A percentile compares a stretch with the other conserved stretches of the same genome.
phyloP scores from a whole-genome alignment of 177 flowering plant genomes.

The Telopea speciosissima region DNA sequence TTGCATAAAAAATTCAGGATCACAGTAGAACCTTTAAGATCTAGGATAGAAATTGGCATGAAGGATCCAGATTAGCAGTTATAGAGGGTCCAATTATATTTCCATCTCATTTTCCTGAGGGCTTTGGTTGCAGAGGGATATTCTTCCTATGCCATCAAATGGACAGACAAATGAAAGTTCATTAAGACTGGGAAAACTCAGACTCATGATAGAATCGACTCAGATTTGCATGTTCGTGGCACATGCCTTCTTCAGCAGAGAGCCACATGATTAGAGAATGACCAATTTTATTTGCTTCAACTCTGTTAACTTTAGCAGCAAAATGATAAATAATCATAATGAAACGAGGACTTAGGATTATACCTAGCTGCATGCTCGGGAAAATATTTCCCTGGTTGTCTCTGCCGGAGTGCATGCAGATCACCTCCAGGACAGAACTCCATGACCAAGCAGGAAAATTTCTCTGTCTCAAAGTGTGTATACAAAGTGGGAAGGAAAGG shows the following conservation, averaged over 20 bases:
- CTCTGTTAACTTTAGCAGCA: background rate
- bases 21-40: background rate
- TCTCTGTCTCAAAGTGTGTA: conserved; percentile 74
- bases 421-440: conserved; percentile 90
- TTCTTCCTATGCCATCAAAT: background rate
- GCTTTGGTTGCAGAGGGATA: background rate
- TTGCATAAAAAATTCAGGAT: background rate
- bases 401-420: conserved; percentile 69
- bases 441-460: conserved; percentile 71
- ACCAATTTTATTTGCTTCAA: no score
- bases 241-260: background rate
- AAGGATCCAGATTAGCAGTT: conserved; percentile 1
- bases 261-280: background rate
- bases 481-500: conserved; percentile 79
- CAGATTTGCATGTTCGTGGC: background rate
- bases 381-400: conserved; percentile 70
- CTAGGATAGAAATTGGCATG: background rate
- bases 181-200: background rate
- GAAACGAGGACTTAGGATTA: background rate
- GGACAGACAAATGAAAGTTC: background rate
- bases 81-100: background rate
- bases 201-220: background rate
- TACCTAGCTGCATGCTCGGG: conserved; percentile 81
- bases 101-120: background rate
- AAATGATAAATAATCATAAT: background rate